Evolutionary conservation across 495 filamentous ascomycete genomes (phyloP), one percentile per base, ranked within the genome.

Genomic region (Penicillium daleae): DNA sequence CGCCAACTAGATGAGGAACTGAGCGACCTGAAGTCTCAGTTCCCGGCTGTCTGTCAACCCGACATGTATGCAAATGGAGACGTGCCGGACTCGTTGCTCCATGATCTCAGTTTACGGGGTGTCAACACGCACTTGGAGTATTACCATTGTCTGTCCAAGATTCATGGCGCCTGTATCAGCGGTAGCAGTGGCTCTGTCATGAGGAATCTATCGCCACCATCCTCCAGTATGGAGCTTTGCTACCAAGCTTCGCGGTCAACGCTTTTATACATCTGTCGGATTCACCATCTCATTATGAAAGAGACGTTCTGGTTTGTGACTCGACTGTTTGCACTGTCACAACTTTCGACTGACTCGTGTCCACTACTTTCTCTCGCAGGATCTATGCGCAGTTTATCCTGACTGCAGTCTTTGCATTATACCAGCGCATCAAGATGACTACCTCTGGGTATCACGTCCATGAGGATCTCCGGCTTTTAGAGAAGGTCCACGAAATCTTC

Each of bases 51-150:
- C 19, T 54, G 51, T 10, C 51, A 54, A 19, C 51, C 51, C 21
- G 51, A 54, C 4, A 24, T 19, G 21, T 54, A 54, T 24, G n/a
- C 10, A 2, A 31, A 22, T 1, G 51, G 51, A 4, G 51, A 35
- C 15, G 27, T 54, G 2, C 51, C 51, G 10, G 51, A 54, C 17
- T 21, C 31, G 1, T 9, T 54, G 7, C 51, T 54, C 13, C 51
- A 54, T n/a, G 51, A 54, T 54, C 51, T 54, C 10, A 54, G 51
- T 35, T 17, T 54, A 15, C 27, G 51, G 22, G 51, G 51, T 54
- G 31, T 54, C 0, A 54, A 54, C 29, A 54, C 21, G 4, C 51
- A 54, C 19, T 21, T 54, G 29, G 51, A 54, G 12, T 54, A 54
- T 29, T 54, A 54, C 19, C 51, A 54, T 54, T 54, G 51, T 19